A percentile compares a stretch with the other conserved stretches of the same genome.
Evolutionary conservation across 2,329 filamentous ascomycete genomes (phyloP).

Genomic region (Aspergillus caelatus): DNA sequence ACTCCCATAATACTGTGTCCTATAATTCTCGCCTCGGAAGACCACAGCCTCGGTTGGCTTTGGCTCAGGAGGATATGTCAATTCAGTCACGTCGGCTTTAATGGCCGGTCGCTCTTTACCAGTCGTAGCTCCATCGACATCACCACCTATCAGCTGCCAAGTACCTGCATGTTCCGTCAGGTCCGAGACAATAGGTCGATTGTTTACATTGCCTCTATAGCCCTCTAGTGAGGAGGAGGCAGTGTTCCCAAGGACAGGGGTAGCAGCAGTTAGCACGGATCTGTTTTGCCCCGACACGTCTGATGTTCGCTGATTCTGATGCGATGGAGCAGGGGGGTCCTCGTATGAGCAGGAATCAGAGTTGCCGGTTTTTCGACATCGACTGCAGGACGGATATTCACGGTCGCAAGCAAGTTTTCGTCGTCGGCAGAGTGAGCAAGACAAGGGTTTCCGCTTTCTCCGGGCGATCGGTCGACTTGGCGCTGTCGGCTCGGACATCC

Average conservation of each 20-base stretch:
- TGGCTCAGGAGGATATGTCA: background rate
- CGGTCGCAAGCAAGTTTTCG: background rate
- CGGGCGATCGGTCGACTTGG: background rate
- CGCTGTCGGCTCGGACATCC: background rate
- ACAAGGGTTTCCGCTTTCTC: background rate
- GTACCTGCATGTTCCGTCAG: background rate
- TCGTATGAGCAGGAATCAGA: background rate
- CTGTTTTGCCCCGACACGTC: background rate
- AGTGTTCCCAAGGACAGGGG: background rate
- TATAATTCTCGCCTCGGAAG: background rate
- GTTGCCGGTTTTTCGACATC: background rate
- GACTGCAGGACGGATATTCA: background rate
- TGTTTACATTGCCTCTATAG: background rate
- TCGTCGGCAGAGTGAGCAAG: background rate
- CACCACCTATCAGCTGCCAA: background rate
- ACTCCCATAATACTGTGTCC: background rate
- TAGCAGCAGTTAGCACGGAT: background rate
- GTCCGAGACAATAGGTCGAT: background rate
- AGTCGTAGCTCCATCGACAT: background rate
- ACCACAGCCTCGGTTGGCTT: background rate
- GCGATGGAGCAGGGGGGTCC: background rate
- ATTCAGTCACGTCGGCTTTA: background rate
- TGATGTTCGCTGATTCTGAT: background rate
- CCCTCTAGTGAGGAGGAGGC: background rate
- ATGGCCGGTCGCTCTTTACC: background rate